Evolutionary conservation across 345 rosid genomes (phyloP), one percentile per base, ranked within the genome.

Genomic region (Populus pruinosa): DNA sequence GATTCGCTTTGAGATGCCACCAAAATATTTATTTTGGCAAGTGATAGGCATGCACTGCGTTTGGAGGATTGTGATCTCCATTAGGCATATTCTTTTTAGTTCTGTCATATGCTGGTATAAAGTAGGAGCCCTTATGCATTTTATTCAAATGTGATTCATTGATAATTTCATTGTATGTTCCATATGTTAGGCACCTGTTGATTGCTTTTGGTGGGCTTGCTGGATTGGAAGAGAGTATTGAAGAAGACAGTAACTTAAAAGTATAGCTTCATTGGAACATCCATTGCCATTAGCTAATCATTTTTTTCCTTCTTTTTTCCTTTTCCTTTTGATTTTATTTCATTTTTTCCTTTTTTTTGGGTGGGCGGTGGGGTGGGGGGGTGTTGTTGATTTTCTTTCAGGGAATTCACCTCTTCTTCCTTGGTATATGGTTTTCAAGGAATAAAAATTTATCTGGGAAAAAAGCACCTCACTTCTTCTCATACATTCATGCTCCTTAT

Each of bases 131-230:
- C 13, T 0, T n/a, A 55, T 69, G n/a, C 17, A 25, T 76, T 70
- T 63, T 69, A 62, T 68, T 41, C 69, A 59, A 23, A n/a, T 9
- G 29, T 23, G 29, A 56, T 56, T 14, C 64, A n/a, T 9, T 3
- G 29, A 56, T 56, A 56, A 56, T 56, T n/a, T 3, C 11, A 0
- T n/a, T 12, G 23, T 55, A 2, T 65, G 9, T 36, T 38, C 67
- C 38, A 72, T 67, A 68, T 75, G 29, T 38, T 81, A 93, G 98
- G 88, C 98, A 94, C 83, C 80, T 94, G 55, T 78, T 94, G 84
- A 88, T 94, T 87, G 95, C 98, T 78, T 94, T 94, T 81, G 98
- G 98, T 59, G 97, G 98, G 75, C 98, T 91, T 68, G 94, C 98
- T 83, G 97, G 98, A 75, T 82, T 93, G 77, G 98, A 94, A 82